Percentiles rank a stretch among this genome's conserved stretches.
Evolutionary conservation across 2,329 filamentous ascomycete species (phyloP).

Genomic region (Aspergillus hiratsukae): DNA sequence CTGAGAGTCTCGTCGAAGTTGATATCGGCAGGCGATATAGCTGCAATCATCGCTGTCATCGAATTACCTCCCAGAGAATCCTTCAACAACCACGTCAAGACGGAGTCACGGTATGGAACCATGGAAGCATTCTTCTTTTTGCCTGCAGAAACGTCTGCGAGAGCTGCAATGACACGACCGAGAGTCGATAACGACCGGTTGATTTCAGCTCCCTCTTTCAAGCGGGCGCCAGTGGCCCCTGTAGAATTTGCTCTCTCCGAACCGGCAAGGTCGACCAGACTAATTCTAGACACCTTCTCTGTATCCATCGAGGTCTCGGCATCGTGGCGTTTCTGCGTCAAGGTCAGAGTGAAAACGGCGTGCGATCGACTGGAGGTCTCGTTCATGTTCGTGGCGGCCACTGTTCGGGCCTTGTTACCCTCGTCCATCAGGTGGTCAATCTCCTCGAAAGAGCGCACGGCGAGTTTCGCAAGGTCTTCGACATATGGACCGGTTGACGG

Average conservation of each 20-base stretch:
- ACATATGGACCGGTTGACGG: constrained; percentile 97
- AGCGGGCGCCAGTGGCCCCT: constrained; percentile 85
- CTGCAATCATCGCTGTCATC: constrained; percentile 99
- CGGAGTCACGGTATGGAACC: constrained; percentile 94
- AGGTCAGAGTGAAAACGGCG: constrained; percentile 92
- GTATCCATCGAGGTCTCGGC: constrained; percentile 92
- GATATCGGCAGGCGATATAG: constrained; percentile 96
- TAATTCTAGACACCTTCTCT: constrained; percentile 97
- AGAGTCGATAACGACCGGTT: constrained; percentile 94
- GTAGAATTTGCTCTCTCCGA: constrained; percentile 97
- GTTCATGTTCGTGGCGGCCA: constrained; percentile 99
- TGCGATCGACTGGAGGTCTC: constrained; percentile 98
- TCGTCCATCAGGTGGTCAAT: constrained; percentile 99
- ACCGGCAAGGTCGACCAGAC: constrained; percentile 93
- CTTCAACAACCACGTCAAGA: constrained; percentile 94
- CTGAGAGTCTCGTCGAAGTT: constrained; percentile 98
- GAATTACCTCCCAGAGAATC: constrained; percentile 97
- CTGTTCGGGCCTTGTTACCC: constrained; percentile 96
- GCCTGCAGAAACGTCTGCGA: constrained; percentile 82
- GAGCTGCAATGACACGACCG: constrained; percentile 91
- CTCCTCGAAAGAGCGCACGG: constrained; percentile 87
- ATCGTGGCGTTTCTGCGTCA: constrained; percentile 91
- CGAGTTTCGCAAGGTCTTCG: constrained; percentile 92
- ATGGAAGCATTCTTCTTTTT: constrained; percentile 71
- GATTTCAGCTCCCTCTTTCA: constrained; percentile 98